Evolutionary conservation across 1,139 yeast genomes (phyloP), one percentile per base, ranked within the genome.

Genomic region (Yamadazyma sp.): DNA sequence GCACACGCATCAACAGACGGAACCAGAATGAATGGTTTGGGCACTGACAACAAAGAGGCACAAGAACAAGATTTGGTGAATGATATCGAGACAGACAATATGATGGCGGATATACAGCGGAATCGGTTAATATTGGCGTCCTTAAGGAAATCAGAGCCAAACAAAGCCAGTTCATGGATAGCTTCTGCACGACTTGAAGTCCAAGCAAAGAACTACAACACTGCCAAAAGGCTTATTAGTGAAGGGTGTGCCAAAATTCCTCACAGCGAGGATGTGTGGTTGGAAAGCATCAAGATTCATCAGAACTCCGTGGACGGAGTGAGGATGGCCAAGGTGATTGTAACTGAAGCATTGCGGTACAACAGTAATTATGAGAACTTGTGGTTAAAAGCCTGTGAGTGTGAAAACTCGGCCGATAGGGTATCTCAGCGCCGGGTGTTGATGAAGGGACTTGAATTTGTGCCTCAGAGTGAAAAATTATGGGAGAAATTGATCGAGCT

Each of bases 121-220:
- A 45, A 46, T 18, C 62, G 95, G 27, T 57, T 70, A 3, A 66
- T 88, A n/a, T 66, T 89, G 35, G 65, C 76, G 8, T 82, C 94
- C 2, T 72, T 86, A 42, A 70, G 94, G 24, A 80, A 76, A 47
- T 67, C 89, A 0, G 84, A 86, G 50, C 96, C 97, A 0, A 61
- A 67, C 32, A 83, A 82, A 41, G 76, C 95, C 0, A 76, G 78
- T 35, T 87, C 88, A 10, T 92, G 97, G 96, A 86, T 92, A 21
- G 88, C 95, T 0, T 78, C 90, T 27, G 95, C 96, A 0, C 62
- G 89, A 34, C 57, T 89, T 9, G 97, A 92, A 55, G 85, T 80
- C 45, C 76, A 74, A 36, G 84, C 82, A 1, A 70, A 71, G 29
- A 80, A 80, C 39, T 67, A 67, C 41, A 64, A 63, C 5, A 62